These are phyloP conservation scores for Triticum timopheevii DNA, from an alignment of 176 grass and related monocot genomes.

Conservation along the genomic window DNA sequence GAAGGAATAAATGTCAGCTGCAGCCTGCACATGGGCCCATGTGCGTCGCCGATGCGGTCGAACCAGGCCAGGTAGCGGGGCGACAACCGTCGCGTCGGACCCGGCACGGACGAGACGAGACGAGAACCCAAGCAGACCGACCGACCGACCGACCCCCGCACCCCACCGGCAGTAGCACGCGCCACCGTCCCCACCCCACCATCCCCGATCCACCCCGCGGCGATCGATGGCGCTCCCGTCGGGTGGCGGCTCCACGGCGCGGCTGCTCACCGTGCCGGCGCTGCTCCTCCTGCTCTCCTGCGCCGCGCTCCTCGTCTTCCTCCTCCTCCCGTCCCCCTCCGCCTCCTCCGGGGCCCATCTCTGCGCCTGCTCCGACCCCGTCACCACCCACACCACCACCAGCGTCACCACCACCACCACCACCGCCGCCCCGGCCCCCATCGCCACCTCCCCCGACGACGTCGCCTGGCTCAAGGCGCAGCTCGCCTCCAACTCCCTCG, in stretches of 20 bases:
- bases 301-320: constrained; percentile 52
- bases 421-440: constrained; percentile 27
- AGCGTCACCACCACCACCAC: constrained; percentile 45
- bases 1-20: too few relatives aligned
- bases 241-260: constrained; percentile 39
- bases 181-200: neutral
- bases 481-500: constrained; percentile 66
- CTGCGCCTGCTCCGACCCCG: constrained; percentile 46
- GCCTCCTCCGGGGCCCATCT: constrained; percentile 28
- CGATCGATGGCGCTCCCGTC: constrained; percentile 64
- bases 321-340: constrained; percentile 45
- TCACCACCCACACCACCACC: constrained; percentile 45
- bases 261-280: constrained; percentile 53
- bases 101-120: too few relatives aligned
- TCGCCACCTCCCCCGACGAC: constrained; percentile 59
- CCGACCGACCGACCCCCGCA: neutral
- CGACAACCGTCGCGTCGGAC: neutral
- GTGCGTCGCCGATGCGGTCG: neutral
- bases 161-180: neutral
- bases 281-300: constrained; percentile 58
- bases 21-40: too few relatives aligned
- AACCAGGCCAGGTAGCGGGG: constrained; percentile 12
- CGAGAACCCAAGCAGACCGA: constrained; percentile 3
- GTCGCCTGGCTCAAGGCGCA: constrained; percentile 71
- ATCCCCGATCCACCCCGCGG: constrained; percentile 11